Evolutionary conservation across 176 grass and related monocot species (phyloP).

Genomic region (Triticum urartu): DNA sequence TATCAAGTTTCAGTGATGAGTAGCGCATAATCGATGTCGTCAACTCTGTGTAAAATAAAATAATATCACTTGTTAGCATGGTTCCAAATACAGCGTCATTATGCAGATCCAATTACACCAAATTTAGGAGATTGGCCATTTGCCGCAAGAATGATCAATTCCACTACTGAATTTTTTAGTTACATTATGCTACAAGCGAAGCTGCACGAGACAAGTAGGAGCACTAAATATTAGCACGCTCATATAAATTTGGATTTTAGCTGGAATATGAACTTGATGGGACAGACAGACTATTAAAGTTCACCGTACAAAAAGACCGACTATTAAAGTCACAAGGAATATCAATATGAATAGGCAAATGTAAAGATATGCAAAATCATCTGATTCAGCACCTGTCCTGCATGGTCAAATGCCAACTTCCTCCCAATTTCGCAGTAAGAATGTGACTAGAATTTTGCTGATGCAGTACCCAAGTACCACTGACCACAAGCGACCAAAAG

Average conservation of each 20-base stretch:
- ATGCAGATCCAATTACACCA: neutral
- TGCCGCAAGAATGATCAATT: neutral
- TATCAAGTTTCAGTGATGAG: neutral
- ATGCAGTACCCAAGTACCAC: neutral
- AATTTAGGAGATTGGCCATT: neutral
- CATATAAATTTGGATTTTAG: neutral
- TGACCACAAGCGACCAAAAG: neutral
- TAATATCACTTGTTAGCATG: neutral
- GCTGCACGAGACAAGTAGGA: neutral
- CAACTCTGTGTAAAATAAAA: neutral
- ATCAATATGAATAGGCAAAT: neutral
- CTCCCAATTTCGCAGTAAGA: neutral
- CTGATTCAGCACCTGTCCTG: neutral
- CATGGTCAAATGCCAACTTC: neutral
- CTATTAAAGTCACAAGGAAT: neutral
- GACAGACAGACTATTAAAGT: neutral
- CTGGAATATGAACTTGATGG: neutral
- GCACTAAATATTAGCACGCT: neutral
- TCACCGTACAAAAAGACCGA: neutral
- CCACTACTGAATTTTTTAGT: neutral
- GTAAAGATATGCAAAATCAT: neutral
- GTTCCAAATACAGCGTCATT: neutral
- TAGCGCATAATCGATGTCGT: neutral
- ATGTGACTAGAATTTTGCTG: neutral
- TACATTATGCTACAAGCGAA: neutral